Evolutionary conservation across 2,329 filamentous ascomycete species (phyloP), one percentile per base, ranked within the genome.

Genomic region (Pseudopyrenochaeta lycopersici): DNA sequence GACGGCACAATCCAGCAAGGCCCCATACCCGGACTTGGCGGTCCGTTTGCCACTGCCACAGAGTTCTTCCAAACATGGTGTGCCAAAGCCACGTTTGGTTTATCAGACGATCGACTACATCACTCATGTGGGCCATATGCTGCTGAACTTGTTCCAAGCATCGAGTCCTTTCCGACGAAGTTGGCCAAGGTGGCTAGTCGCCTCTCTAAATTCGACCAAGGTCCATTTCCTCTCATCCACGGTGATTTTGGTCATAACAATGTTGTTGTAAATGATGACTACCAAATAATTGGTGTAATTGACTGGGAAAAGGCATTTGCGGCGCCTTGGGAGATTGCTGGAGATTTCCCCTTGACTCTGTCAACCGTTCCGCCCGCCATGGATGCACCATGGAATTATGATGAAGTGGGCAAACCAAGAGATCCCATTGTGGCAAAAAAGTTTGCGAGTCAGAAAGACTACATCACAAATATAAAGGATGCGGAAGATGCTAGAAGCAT

Each of bases 311-410:
- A 9, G 36, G 36, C 12, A 18, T 39, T 15, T 15, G 36, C 15
- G 15, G 36, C 15, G 36, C 14, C 15, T 39, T 18, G 4, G 36
- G 36, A 39, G 36, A 18, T 39, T 39, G 36, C 36, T 39, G n/a
- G 36, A 39, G 36, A 39, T 39, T 36, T 15, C 36, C 36, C 36
- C 36, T 39, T 39, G 15, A 39, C 36, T 39, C 36, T 39, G 15
- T 15, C 4, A 39, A 18, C 12, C 11, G 36, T 27, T 43, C 27
- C 27, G n/a, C 15, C 20, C 20, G 40, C 40, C 6, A 27, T 43
- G 18, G 40, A 41, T 41, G 17, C 17, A 20, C 17, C 9, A 20
- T 41, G 2, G 17, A 17, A 20, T 41, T 41, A 27, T 20, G 38
- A 20, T 18, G 7, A 41, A 14, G n/a, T 23, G n/a, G n/a, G n/a